Evolutionary conservation across 2,329 filamentous ascomycete species (phyloP).

Genomic region (Pyrenophora graminea): DNA sequence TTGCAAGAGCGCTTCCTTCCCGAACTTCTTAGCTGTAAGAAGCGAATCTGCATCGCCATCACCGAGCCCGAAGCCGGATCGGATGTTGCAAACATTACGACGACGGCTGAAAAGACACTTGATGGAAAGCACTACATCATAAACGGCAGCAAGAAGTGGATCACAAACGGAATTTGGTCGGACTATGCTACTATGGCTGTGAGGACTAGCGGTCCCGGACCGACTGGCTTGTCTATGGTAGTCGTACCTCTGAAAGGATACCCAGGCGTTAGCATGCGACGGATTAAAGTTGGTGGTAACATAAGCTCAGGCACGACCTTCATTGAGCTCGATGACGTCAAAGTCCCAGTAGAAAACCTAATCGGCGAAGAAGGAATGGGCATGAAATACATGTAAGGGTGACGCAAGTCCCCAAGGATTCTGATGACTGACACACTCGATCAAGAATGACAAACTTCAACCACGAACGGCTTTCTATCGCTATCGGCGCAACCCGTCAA

Average conservation of each 20-base stretch:
- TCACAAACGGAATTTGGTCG: slow-evolving; percentile 64
- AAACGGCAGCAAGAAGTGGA: slow-evolving; percentile 79
- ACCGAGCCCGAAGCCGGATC: slow-evolving; percentile 76
- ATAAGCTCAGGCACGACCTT: slow-evolving; percentile 71
- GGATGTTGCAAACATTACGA: slow-evolving; percentile 74
- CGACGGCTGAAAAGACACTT: slow-evolving; percentile 64
- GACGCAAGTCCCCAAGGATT: neutral
- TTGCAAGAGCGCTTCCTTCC: slow-evolving; percentile 73
- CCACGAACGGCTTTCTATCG: slow-evolving; percentile 72
- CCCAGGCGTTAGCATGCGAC: slow-evolving; percentile 69
- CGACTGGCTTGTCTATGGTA: slow-evolving; percentile 67
- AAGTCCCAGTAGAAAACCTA: slow-evolving; percentile 70
- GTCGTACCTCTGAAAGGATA: slow-evolving; percentile 71
- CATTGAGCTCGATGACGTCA: slow-evolving; percentile 76
- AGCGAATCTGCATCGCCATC: slow-evolving; percentile 74
- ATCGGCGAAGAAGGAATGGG: slow-evolving; percentile 71
- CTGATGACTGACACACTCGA: neutral
- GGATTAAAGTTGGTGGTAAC: slow-evolving; percentile 69
- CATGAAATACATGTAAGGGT: slow-evolving; percentile 65
- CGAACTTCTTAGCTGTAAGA: slow-evolving; percentile 68
- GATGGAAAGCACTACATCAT: slow-evolving; percentile 72
- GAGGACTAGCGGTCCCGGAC: slow-evolving; percentile 68
- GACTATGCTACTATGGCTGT: slow-evolving; percentile 74
- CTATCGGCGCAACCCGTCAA: slow-evolving; percentile 66
- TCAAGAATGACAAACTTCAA: slow-evolving; percentile 74